Conservation (phyloP, 2,329 filamentous ascomycete species). For the Talaromyces piceae region DNA sequence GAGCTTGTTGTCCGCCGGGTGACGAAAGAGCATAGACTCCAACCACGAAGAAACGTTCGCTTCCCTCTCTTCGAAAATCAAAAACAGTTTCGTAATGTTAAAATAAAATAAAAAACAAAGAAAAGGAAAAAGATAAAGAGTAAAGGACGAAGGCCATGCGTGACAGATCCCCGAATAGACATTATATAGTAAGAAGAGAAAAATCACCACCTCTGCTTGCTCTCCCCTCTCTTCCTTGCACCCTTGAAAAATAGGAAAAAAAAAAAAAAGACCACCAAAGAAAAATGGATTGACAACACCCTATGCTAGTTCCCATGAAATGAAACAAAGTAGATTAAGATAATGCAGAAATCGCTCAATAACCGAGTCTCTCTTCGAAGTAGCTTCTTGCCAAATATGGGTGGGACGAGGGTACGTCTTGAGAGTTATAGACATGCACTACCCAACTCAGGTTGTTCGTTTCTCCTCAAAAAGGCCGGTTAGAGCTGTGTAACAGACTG, state of each 20-base stretch:
- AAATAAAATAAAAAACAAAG: neutral
- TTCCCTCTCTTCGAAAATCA: too few species aligned
- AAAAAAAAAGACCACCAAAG: neutral
- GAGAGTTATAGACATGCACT: neutral
- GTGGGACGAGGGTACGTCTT: neutral
- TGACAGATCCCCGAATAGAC: neutral
- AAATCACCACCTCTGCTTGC: neutral
- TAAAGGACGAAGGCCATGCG: neutral
- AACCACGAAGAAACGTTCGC: too few species aligned
- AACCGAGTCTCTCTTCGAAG: neutral
- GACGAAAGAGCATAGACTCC: neutral
- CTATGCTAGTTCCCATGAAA: too few species aligned
- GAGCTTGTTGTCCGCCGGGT: neutral
- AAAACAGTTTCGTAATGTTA: too few species aligned
- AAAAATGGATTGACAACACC: neutral
- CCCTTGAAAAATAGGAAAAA: neutral
- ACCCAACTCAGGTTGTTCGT: neutral
- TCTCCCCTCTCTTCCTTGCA: neutral
- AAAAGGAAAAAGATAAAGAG: neutral
- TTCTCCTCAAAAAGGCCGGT: neutral
- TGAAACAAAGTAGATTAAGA: neutral
- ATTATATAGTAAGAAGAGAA: neutral
- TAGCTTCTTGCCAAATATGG: neutral
- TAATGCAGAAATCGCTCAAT: neutral
- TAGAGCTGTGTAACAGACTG: neutral